Evolutionary conservation across 1,284 basidiomycete species (phyloP), one percentile per base, ranked within the genome.

Genomic region (Apiotrichum gamsii): DNA sequence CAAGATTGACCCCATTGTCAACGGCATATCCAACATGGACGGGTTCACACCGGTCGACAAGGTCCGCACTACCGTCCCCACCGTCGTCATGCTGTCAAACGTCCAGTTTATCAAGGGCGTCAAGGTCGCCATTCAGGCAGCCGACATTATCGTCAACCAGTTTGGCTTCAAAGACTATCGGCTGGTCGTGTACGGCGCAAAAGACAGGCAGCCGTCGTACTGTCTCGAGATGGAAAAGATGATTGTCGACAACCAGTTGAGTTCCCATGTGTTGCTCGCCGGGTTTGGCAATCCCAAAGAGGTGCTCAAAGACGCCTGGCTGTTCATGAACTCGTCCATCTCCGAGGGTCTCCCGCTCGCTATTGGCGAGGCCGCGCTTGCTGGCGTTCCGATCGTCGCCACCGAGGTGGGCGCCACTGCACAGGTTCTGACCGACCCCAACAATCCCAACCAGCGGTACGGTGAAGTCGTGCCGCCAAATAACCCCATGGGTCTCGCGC

Each of bases 91-190:
- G 50, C 42, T 52, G 15, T 52, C 50, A 19, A 46, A 52, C 34
- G 42, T 52, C 10, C 45, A 47, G 45, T 52, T 52, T 33, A 43
- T 52, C 40, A 52, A 52, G 50, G 50, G 45, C 16, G 42, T 44
- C 41, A 52, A 52, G 45, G 38, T 41, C 20, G 50, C 50, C 3
- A 47, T 52, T 29, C 50, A 47, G 39, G 45, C 50, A 3, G 50
- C 50, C 25, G 50, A 52, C 45, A 47, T 47, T 28, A 52, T 52
- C 34, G 33, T 52, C 28, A 52, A 52, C 39, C 41, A 42, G 28
- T 47, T 43, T 16, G 50, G 50, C 18, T 52, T 52, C 42, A 52
- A 34, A 13, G 50, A 52, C 42, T 52, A 52, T 42, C 31, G 35
- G 16, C 50, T 52, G 6, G 45, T 44, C 16, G 42, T 52, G 8